These are phyloP conservation scores for Dioszegia hungarica DNA, from an alignment of 768 basidiomycete species.

Conservation along the genomic window DNA sequence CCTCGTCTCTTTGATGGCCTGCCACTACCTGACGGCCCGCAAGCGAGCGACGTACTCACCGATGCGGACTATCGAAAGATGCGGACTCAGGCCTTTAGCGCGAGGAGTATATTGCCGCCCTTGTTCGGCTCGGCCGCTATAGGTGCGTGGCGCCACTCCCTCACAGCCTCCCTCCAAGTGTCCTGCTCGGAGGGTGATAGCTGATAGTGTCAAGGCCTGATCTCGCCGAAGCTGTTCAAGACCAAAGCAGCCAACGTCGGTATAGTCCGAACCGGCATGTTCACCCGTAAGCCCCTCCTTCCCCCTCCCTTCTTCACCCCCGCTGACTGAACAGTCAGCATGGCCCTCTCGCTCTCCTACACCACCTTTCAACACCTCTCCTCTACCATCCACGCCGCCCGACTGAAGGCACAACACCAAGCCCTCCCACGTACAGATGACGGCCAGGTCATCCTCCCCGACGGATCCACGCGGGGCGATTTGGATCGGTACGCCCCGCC, in stretches of 20 bases:
- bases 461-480: not conserved
- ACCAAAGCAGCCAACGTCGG: constrained; percentile 2
- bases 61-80: constrained; percentile 9
- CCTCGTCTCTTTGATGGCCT: constrained; percentile 6
- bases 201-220: not conserved
- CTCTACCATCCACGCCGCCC: not conserved
- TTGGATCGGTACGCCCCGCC: not conserved
- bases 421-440: constrained; percentile 5
- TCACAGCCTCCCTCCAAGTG: too few relatives aligned
- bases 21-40: constrained; percentile 1
- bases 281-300: not conserved
- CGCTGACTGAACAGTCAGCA: not conserved
- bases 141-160: not conserved
- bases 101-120: constrained; percentile 5
- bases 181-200: not conserved
- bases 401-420: not conserved
- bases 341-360: constrained; percentile 1
- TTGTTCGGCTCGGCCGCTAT: not conserved
- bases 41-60: constrained; percentile 9
- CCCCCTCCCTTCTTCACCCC: not conserved
- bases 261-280: constrained; percentile 5
- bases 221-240: constrained; percentile 1
- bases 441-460: constrained; percentile 5
- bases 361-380: constrained; percentile 1
- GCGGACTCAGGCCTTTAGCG: constrained; percentile 6